A percentile compares a stretch with the other conserved stretches of the same genome.
Conservation (phyloP, 306 rosid species). For the Corylus heterophylla region DNA sequence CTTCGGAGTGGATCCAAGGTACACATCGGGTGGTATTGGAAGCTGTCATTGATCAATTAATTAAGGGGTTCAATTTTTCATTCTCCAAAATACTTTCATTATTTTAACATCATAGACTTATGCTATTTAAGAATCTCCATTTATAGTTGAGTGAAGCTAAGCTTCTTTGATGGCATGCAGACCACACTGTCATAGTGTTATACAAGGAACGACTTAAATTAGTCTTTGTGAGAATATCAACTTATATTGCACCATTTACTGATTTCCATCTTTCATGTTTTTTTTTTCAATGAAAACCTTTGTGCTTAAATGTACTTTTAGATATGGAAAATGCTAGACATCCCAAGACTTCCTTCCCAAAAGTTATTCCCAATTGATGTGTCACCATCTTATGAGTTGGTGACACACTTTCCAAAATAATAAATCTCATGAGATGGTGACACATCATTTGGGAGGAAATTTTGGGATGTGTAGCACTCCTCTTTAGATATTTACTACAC, state of each 20-base stretch:
- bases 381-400: too few species aligned
- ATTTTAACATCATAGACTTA: constrained; percentile 2
- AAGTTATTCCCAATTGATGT: too few species aligned
- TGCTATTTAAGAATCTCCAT: background rate
- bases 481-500: background rate
- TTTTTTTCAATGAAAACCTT: background rate
- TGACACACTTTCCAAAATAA: too few species aligned
- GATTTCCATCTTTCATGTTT: background rate
- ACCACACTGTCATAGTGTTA: background rate
- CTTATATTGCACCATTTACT: background rate
- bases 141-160: background rate
- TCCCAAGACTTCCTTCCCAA: too few species aligned
- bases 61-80: constrained; percentile 21
- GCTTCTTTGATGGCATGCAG: constrained; percentile 3
- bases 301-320: background rate
- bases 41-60: constrained; percentile 24
- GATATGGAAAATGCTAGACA: background rate
- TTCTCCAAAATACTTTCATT: constrained; percentile 14
- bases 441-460: too few species aligned
- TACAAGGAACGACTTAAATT: background rate
- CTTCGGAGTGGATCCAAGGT: constrained; percentile 89
- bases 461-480: too few species aligned
- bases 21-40: constrained; percentile 22
- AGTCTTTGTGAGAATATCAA: background rate
- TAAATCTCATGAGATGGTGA: too few species aligned